A percentile compares a stretch with the other conserved stretches of the same genome.
Evolutionary conservation across 1,139 yeast species (phyloP).

Genomic region (Insectozyma bohioensis): DNA sequence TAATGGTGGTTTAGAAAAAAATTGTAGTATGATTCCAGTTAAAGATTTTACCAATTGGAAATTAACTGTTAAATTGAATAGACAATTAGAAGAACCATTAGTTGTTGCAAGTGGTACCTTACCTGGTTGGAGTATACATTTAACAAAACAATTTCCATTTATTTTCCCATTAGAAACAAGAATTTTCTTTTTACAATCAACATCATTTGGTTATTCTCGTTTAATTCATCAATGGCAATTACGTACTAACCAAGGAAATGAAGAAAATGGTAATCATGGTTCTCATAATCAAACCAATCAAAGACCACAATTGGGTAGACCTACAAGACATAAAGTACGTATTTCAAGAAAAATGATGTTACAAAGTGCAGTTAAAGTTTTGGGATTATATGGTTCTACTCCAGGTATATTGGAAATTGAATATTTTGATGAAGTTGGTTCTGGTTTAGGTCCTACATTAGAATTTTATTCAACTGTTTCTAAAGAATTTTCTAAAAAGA

Average conservation of each 20-base stretch:
- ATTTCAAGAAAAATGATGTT: conserved; percentile 70
- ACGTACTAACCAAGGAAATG: conserved; percentile 46
- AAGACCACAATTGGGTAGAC: conserved; percentile 63
- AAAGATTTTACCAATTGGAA: conserved; percentile 72
- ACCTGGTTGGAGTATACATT: conserved; percentile 81
- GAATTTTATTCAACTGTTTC: conserved; percentile 89
- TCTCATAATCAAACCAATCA: conserved; percentile 13
- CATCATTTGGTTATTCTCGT: conserved; percentile 90
- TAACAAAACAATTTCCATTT: conserved; percentile 76
- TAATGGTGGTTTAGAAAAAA: conserved; percentile 12
- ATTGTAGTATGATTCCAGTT: conserved; percentile 26
- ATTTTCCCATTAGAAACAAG: conserved; percentile 84
- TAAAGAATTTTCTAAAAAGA: conserved; percentile 58
- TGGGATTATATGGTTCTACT: conserved; percentile 73
- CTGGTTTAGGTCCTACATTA: conserved; percentile 93
- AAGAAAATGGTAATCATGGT: conserved; percentile 15
- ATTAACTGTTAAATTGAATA: conserved; percentile 78
- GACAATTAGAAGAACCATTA: conserved; percentile 88
- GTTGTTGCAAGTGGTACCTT: conserved; percentile 84
- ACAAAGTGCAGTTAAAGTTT: conserved; percentile 77
- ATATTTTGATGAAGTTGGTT: conserved; percentile 90
- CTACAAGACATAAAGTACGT: conserved; percentile 78
- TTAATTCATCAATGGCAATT: conserved; percentile 77
- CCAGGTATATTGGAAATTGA: conserved; percentile 87
- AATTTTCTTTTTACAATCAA: conserved; percentile 74